Base-by-base conservation (phyloP, 768 basidiomycete genomes). In the Mycena maculata region DNA sequence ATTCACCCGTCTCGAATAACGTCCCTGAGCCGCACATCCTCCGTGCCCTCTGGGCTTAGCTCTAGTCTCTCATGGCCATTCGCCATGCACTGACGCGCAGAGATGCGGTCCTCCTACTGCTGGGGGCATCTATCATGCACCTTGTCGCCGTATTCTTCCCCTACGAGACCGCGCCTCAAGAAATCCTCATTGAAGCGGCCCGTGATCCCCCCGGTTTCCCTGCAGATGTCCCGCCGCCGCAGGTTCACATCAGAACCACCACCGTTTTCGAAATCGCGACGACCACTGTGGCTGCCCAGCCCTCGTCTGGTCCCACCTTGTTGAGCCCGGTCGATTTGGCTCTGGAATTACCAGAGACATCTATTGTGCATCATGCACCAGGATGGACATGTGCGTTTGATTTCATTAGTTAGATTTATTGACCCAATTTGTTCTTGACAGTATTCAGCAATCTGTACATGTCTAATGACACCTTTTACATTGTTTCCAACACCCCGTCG, bases 391-490 rank as follows among this genome's bases (percentile, higher is more conserved):
- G 69, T 70, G 42, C 53, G 69, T 58, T 36, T 38, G 28, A 13
- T 45, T 47, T 22, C 38, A n/a, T 18, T 22, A 10, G 12, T 15
- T 20, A 27, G 12, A 20, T 25, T 13, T 30, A 12, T 60, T 53
- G 10, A 27, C 47, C 38, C 15, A 36, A 2, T 12, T n/a, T 13
- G 33, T 64, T 27, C 22, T 22, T n/a, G n/a, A 2, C 23, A 70
- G 65, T 90, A 48, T 90, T 90, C 75, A 81, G 82, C 25, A 85
- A 90, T 70, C 73, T 92, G 12, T 92, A 91, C 79, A 87, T 95
- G 88, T 87, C 89, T 50, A 92, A 94, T 68, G 92, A 92, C 10
- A 94, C 93, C 0, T 84, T 95, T 49, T 89, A 86, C 77, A 85
- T 95, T 73, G 82, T 95, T 60, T 84, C 89, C 23, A 27, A 77